A percentile compares a stretch with the other conserved stretches of the same genome.
These are phyloP conservation scores for Bryum argenteum DNA, from an alignment of 225 moss, liverwort and hornwort genomes.

Conservation along the genomic window DNA sequence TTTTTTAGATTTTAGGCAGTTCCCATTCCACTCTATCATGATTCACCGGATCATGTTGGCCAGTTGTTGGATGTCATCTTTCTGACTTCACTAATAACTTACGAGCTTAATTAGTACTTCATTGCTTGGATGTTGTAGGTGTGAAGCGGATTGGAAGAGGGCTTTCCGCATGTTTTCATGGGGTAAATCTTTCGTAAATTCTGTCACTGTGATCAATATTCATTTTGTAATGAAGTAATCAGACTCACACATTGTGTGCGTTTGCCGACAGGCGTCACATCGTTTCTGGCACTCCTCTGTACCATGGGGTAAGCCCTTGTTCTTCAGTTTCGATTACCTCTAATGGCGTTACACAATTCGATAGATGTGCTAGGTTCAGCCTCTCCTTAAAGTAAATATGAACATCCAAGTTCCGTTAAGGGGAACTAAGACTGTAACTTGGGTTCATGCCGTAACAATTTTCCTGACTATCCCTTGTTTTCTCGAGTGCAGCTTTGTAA, in stretches of 20 bases:
- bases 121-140: constrained; percentile 37
- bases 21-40: constrained; percentile 8
- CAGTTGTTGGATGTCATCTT: constrained; percentile 7
- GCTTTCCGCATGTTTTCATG: constrained; percentile 63
- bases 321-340: constrained; percentile 1
- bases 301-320: constrained; percentile 50
- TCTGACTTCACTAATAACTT: constrained; percentile 12
- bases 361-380: constrained; percentile 13
- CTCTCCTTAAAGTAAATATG: constrained; percentile 13
- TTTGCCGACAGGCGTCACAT: constrained; percentile 45
- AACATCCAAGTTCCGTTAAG: constrained; percentile 1
- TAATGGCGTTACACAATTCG: neutral
- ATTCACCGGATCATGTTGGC: neutral
- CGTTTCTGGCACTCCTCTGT: constrained; percentile 57
- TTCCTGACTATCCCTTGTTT: constrained; percentile 25
- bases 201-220: constrained; percentile 1
- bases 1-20: constrained; percentile 7
- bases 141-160: constrained; percentile 56
- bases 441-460: neutral
- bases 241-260: constrained; percentile 25
- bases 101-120: constrained; percentile 14
- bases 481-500: constrained; percentile 57
- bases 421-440: neutral
- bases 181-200: constrained; percentile 37
- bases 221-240: constrained; percentile 3